These are phyloP conservation scores for Trichoderma gracile DNA, from an alignment of 2,329 filamentous ascomycete genomes.

Conservation along the genomic window DNA sequence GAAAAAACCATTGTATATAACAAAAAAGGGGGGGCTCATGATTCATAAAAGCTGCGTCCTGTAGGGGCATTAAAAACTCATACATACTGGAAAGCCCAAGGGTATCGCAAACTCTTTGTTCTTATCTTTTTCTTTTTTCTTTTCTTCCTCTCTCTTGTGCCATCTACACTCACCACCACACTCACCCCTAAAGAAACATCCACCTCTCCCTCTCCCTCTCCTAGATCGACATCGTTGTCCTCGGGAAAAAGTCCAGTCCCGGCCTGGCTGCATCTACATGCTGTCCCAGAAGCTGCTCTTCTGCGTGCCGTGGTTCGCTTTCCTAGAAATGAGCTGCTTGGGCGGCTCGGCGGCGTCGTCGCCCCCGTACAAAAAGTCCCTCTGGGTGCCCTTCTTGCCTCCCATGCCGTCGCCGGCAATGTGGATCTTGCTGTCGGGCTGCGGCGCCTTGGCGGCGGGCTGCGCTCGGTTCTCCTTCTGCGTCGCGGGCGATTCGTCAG, in stretches of 20 bases:
- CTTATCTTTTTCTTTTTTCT: not conserved
- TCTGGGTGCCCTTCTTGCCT: constrained; percentile 53
- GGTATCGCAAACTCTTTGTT: constrained; percentile 21
- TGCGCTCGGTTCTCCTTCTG: constrained; percentile 46
- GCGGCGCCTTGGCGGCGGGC: constrained; percentile 23
- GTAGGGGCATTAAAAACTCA: constrained; percentile 31
- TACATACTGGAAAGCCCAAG: constrained; percentile 20
- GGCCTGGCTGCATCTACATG: constrained; percentile 32
- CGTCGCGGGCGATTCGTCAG: constrained; percentile 55
- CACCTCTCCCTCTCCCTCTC: too few relatives aligned
- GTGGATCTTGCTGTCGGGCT: constrained; percentile 36
- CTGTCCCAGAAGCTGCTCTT: constrained; percentile 50
- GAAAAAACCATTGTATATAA: too few relatives aligned
- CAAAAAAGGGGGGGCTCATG: constrained; percentile 30
- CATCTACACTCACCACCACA: not conserved
- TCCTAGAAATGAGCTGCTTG: constrained; percentile 39
- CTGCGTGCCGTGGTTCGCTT: constrained; percentile 38
- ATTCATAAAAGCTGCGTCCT: constrained; percentile 38
- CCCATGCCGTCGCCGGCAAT: constrained; percentile 67
- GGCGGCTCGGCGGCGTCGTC: constrained; percentile 49
- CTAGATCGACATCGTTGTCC: not conserved
- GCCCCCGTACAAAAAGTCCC: constrained; percentile 61
- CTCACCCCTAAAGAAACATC: not conserved
- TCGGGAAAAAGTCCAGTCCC: not conserved
- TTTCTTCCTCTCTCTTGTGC: not conserved